Base-by-base conservation (phyloP, 1,284 basidiomycete genomes). In the Moesziomyces sp. region DNA sequence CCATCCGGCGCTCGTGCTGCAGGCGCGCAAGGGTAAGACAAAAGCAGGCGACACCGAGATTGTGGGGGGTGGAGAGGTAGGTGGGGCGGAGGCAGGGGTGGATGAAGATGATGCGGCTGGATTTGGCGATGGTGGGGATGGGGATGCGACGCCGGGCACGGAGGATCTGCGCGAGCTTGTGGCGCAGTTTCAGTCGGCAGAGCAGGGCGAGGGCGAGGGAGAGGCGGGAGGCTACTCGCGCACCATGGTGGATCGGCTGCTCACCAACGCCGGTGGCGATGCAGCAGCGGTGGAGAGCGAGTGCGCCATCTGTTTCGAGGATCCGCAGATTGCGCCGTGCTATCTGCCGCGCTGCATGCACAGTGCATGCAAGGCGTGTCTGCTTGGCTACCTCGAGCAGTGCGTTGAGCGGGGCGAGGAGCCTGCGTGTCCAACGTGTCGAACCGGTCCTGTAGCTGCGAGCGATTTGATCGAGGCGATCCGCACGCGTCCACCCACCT, bases 291-390 rank as follows among this genome's bases (percentile, higher is more conserved):
- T 16, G 2, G 74, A 75, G 18, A 65, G 52, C 9, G 83, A 84
- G 34, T 86, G 85, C 56, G 78, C 80, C 38, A 70, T 85, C 19
- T 86, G 85, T 50, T 76, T 84, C 42, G 84, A 85, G 58, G 76
- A 78, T 14, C 53, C 60, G 21, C 72, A 64, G 51, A 38, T 56
- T 19, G 62, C 70, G 30, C 76, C 65, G 8, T 82, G 78, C 61
- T 85, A 78, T 52, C 45, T 86, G 23, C 85, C 85, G 5, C 62
- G 64, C 9, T 86, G 85, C 71, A 79, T 79, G 51, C 85, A 86
- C 64, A 73, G 69, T 11, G 84, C 79, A 2, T 96, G 93, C 84
- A 93, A 92, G 80, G 90, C 91, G 65, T 96, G 93, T 78, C 90
- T 94, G 18, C 83, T 91, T 9, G 88, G 89, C 13, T 90, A 90